These are phyloP conservation scores for Monosporozyma servazzii DNA, from an alignment of 805 yeast genomes.

Conservation along the genomic window DNA sequence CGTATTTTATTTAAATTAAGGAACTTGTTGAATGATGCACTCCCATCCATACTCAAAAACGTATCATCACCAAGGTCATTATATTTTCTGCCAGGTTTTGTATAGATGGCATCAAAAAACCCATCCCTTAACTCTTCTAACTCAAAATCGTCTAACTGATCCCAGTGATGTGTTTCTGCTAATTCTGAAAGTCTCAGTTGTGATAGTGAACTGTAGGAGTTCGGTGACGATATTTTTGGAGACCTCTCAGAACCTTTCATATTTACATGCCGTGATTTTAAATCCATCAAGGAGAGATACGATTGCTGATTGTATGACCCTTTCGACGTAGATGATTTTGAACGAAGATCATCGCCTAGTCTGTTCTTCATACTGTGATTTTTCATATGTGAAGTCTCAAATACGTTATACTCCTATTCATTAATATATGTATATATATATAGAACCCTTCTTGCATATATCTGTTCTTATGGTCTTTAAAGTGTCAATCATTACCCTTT, in stretches of 20 bases:
- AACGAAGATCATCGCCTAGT: not conserved
- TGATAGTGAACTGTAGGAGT: slow-evolving; percentile 22
- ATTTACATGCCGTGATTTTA: not conserved
- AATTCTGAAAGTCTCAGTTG: slow-evolving; percentile 28
- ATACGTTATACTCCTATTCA: not conserved
- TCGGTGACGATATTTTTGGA: slow-evolving; percentile 22
- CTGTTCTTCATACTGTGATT: not conserved
- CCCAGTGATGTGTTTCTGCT: slow-evolving; percentile 21
- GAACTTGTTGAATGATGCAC: not conserved
- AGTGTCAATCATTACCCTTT: not conserved
- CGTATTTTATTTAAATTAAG: not conserved
- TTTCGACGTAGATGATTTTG: slow-evolving; percentile 8
- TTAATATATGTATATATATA: not conserved
- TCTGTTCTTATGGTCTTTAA: not conserved
- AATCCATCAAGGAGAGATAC: slow-evolving; percentile 14
- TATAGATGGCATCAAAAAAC: slow-evolving; percentile 39
- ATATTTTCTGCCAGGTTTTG: slow-evolving; percentile 17
- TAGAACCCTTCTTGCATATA: not conserved
- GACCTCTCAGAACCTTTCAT: not conserved
- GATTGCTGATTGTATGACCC: slow-evolving; percentile 24
- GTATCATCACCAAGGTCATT: slow-evolving; percentile 3
- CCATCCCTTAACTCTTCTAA: slow-evolving; percentile 42
- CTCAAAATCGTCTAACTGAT: slow-evolving; percentile 29
- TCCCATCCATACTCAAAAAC: not conserved
- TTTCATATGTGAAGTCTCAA: not conserved